These are phyloP conservation scores for Auricularia cornea DNA, from an alignment of 768 basidiomycete species.

Conservation along the genomic window DNA sequence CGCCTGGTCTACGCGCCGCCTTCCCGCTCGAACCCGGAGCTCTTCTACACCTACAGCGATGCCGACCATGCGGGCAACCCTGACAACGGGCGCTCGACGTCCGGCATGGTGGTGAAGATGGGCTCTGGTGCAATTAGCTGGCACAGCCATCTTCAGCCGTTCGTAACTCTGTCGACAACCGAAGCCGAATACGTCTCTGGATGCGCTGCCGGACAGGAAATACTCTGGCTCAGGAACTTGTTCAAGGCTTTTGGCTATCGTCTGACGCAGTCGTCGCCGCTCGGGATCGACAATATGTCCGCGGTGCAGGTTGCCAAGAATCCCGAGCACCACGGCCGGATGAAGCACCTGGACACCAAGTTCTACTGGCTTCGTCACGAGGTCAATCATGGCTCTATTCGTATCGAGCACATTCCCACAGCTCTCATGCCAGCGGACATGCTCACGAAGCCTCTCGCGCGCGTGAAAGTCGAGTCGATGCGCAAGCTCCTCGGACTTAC, in stretches of 20 bases:
- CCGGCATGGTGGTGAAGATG: conserved; percentile 2
- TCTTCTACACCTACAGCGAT: conserved; percentile 7
- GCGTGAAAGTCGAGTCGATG: background rate
- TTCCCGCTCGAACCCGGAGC: background rate
- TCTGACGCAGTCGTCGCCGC: conserved; percentile 11
- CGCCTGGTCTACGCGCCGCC: background rate
- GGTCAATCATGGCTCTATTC: background rate
- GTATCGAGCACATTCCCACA: background rate
- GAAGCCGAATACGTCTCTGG: conserved; percentile 10
- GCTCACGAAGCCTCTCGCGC: conserved; percentile 23
- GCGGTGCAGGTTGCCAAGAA: conserved; percentile 21
- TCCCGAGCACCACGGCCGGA: conserved; percentile 20
- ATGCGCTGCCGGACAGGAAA: conserved; percentile 11
- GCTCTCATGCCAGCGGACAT: conserved; percentile 21
- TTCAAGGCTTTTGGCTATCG: conserved; percentile 11
- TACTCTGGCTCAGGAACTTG: conserved; percentile 14
- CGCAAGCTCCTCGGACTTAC: background rate
- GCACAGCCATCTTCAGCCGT: conserved; percentile 1
- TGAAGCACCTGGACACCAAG: conserved; percentile 25
- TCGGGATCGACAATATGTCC: conserved; percentile 30
- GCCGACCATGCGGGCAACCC: background rate
- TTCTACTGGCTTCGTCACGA: conserved; percentile 18
- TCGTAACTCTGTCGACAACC: background rate
- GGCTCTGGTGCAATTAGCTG: background rate
- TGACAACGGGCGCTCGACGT: conserved; percentile 5